Conservation (phyloP, 768 basidiomycete species). For the Rhizopogon vulgaris region DNA sequence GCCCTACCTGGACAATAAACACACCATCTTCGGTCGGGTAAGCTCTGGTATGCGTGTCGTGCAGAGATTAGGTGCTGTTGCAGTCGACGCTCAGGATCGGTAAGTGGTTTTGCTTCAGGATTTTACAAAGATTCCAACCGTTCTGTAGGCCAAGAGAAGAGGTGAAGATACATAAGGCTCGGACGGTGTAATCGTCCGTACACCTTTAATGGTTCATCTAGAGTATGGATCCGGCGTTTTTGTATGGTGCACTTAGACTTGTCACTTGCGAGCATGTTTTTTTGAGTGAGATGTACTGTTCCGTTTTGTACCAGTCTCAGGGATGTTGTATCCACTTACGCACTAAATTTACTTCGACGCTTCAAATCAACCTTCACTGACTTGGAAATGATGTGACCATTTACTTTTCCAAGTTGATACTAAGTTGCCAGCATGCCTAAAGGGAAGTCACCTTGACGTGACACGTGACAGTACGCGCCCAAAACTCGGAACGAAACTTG, state of each 20-base stretch:
- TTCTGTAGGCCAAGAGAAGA: constrained; percentile 57
- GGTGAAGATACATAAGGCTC: constrained; percentile 84
- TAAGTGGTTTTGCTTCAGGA: constrained; percentile 28
- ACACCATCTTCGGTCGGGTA: constrained; percentile 90
- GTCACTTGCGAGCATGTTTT: too few species aligned
- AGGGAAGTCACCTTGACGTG: not conserved
- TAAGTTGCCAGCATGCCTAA: too few species aligned
- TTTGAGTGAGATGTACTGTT: not conserved
- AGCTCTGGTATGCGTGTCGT: constrained; percentile 88
- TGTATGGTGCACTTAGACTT: not conserved
- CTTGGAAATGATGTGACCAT: too few species aligned
- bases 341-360: too few species aligned
- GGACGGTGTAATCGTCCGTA: constrained; percentile 11
- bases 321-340: too few species aligned
- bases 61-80: constrained; percentile 86
- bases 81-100: constrained; percentile 85
- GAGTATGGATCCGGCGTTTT: not conserved
- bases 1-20: constrained; percentile 78
- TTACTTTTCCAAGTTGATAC: too few species aligned
- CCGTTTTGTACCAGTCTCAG: not conserved
- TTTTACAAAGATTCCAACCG: not conserved
- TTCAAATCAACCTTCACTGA: too few species aligned
- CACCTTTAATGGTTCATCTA: too few species aligned
- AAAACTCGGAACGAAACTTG: not conserved
- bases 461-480: not conserved